phyloP scores from a whole-genome alignment of 805 yeast genomes.

The Kluyveromyces starmeri region DNA sequence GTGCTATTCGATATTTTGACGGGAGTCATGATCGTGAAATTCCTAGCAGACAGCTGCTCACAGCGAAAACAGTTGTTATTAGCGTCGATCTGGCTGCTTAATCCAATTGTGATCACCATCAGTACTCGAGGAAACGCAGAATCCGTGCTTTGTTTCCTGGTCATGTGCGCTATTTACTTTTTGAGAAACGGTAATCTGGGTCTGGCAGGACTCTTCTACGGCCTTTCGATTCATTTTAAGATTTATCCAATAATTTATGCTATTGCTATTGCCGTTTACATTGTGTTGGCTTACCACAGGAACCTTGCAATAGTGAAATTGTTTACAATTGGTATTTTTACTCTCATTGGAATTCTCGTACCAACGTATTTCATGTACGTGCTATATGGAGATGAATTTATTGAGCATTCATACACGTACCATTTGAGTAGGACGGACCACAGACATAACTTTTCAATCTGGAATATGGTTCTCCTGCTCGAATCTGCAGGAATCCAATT shows the following conservation, averaged over 20 bases:
- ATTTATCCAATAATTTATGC: constrained; percentile 81
- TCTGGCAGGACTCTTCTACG: constrained; percentile 46
- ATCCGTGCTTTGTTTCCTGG: constrained; percentile 72
- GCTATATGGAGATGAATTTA: constrained; percentile 64
- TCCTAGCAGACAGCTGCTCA: constrained; percentile 23
- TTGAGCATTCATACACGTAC: constrained; percentile 71
- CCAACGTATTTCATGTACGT: constrained; percentile 55
- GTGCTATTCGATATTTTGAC: constrained; percentile 72
- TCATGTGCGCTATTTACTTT: constrained; percentile 48
- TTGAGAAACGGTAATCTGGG: constrained; percentile 28
- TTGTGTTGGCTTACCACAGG: constrained; percentile 10
- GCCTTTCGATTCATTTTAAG: constrained; percentile 79
- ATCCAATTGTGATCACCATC: constrained; percentile 92
- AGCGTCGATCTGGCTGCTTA: constrained; percentile 71
- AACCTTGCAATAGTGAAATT: constrained; percentile 26
- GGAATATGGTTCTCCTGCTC: constrained; percentile 65
- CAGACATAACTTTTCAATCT: constrained; percentile 88
- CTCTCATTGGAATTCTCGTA: constrained; percentile 35
- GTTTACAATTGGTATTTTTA: constrained; percentile 33
- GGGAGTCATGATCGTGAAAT: constrained; percentile 49
- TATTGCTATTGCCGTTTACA: constrained; percentile 53
- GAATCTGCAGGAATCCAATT: constrained; percentile 34
- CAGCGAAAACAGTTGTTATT: constrained; percentile 33
- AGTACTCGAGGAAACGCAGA: constrained; percentile 92
- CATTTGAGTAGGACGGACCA: constrained; percentile 83